Conservation (phyloP, 1,284 basidiomycete species). For the Trichosporon sp. region DNA sequence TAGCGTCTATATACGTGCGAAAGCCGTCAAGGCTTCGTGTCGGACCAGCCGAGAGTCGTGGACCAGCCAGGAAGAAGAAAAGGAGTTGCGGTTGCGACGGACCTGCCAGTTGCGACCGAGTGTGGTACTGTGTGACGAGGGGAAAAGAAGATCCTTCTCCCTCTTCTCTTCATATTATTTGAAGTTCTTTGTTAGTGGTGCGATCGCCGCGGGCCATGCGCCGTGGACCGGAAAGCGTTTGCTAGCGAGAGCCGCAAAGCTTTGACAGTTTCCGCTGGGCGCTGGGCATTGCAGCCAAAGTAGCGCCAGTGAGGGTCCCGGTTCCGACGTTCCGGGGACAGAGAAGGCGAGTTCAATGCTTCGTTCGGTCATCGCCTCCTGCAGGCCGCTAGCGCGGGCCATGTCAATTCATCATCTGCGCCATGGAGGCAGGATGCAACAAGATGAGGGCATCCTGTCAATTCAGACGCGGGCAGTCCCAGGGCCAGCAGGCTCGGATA, state of each 20-base stretch:
- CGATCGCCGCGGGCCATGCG: neutral
- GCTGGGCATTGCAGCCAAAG: neutral
- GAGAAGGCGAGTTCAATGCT: constrained; percentile 3
- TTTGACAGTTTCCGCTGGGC: too few relatives aligned
- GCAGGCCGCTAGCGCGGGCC: neutral
- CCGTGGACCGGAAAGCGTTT: neutral
- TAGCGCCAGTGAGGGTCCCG: neutral
- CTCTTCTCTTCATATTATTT: neutral
- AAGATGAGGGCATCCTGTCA: neutral
- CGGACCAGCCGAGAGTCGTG: constrained; percentile 15
- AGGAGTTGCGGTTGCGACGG: neutral
- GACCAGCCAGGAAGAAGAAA: constrained; percentile 3
- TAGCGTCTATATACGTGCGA: neutral
- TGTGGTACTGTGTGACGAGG: neutral
- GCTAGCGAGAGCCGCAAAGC: neutral
- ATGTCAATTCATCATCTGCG: neutral
- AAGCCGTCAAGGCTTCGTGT: constrained; percentile 9
- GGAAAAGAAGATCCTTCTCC: neutral
- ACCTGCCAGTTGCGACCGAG: neutral
- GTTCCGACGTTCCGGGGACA: neutral
- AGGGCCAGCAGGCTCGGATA: neutral
- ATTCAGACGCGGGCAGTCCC: constrained; percentile 1
- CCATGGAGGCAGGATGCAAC: neutral
- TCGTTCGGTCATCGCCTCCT: neutral
- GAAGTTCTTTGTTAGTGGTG: neutral